These are phyloP conservation scores for Silene noctiflora DNA, from an alignment of 179 eudicot species.

Conservation along the genomic window DNA sequence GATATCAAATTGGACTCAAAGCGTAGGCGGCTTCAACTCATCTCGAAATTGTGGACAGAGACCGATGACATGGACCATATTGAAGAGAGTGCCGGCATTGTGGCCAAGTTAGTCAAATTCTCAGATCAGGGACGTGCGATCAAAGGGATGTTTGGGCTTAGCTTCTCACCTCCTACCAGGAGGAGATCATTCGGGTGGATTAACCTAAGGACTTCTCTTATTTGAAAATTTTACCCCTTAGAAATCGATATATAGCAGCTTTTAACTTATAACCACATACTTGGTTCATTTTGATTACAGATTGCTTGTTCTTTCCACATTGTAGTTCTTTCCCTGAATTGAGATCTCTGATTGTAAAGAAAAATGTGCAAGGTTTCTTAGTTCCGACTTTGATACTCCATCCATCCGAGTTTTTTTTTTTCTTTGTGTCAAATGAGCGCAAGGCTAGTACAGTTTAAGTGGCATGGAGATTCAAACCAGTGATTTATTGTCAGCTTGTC, in stretches of 20 bases:
- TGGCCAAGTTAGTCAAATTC: slow-evolving; percentile 65
- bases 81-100: slow-evolving; percentile 56
- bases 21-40: slow-evolving; percentile 59
- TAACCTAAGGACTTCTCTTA: slow-evolving; percentile 38
- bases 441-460: no score
- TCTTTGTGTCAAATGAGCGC: no score
- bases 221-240: slow-evolving; percentile 24
- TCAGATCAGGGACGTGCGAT: slow-evolving; percentile 45
- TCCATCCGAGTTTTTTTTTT: no score
- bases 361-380: no score
- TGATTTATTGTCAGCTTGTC: no score
- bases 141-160: slow-evolving; percentile 78
- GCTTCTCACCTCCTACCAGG: slow-evolving; percentile 53
- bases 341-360: no score
- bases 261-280: slow-evolving; percentile 16
- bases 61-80: slow-evolving; percentile 60
- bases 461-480: no score
- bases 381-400: no score
- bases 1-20: slow-evolving; percentile 55
- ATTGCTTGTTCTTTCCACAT: slow-evolving; percentile 9
- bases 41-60: slow-evolving; percentile 51
- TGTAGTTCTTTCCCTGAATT: slow-evolving; percentile 9
- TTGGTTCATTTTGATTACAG: neutral
- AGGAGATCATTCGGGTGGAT: slow-evolving; percentile 52
- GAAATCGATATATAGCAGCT: slow-evolving; percentile 12